Percentiles rank a stretch among this genome's conserved stretches.
Conservation (phyloP, 1,284 basidiomycete genomes). For the Veloporphyrellus conicus region DNA sequence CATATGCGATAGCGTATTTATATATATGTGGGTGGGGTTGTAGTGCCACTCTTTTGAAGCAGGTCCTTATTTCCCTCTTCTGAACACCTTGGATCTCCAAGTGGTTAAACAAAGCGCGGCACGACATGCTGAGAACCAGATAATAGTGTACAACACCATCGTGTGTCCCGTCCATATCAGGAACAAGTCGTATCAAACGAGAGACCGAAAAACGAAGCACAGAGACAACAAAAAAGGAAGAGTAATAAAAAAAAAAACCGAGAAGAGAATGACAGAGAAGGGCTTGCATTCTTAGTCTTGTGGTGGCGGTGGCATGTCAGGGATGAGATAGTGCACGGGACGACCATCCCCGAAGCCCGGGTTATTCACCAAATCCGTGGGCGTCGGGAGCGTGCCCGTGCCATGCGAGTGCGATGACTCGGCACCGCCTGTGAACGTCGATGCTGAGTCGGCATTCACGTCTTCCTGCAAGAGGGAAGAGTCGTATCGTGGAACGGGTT, state of each 20-base stretch:
- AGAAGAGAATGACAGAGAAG: not conserved
- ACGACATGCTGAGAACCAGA: not conserved
- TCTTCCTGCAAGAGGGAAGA: constrained; percentile 26
- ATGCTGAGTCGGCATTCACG: constrained; percentile 19
- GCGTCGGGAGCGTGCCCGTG: constrained; percentile 14
- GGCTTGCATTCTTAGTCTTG: constrained; percentile 17
- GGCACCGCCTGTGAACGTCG: constrained; percentile 20
- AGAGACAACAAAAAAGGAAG: not conserved
- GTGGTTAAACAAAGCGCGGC: not conserved
- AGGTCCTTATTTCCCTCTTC: not conserved
- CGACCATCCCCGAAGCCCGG: constrained; percentile 23
- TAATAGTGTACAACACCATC: constrained; percentile 5
- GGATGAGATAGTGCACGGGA: constrained; percentile 38
- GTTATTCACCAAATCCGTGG: constrained; percentile 24
- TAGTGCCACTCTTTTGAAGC: too few species aligned
- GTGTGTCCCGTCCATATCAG: constrained; percentile 2
- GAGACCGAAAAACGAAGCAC: not conserved
- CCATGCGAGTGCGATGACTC: constrained; percentile 32
- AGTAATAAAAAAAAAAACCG: not conserved
- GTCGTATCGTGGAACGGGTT: constrained; percentile 46
- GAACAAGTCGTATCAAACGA: constrained; percentile 8
- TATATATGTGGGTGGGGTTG: too few species aligned
- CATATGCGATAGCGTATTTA: too few species aligned
- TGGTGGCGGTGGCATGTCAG: constrained; percentile 38
- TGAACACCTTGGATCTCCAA: not conserved